A percentile compares a stretch with the other conserved stretches of the same genome.
Evolutionary conservation across 257 asterid genomes (phyloP).

Genomic region (Lycium barbarum): DNA sequence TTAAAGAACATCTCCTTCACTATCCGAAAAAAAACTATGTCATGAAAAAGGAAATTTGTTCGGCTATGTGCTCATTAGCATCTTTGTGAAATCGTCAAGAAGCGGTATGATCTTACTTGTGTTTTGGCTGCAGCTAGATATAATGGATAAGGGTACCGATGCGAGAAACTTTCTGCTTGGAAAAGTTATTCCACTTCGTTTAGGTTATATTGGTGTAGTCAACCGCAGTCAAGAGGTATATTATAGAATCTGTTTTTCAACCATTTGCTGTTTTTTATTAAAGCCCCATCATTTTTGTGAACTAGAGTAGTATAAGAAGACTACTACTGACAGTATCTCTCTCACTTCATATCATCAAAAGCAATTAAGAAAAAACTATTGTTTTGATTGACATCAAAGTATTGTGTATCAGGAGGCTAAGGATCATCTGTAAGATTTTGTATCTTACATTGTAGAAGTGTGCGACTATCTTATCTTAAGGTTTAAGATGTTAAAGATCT

Average conservation of each 20-base stretch:
- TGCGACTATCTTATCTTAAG: neutral
- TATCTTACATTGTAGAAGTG: neutral
- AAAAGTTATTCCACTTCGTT: slow-evolving; percentile 92
- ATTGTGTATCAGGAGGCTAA: neutral
- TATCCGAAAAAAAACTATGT: slow-evolving; percentile 10
- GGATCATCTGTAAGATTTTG: slow-evolving; percentile 6
- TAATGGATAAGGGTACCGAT: slow-evolving; percentile 98
- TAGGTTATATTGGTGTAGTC: slow-evolving; percentile 94
- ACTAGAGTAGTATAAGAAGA: neutral
- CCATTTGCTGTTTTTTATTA: neutral
- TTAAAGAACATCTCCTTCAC: slow-evolving; percentile 9
- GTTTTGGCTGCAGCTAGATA: slow-evolving; percentile 78
- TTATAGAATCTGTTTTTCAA: neutral
- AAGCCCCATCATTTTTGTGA: neutral
- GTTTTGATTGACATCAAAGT: slow-evolving; percentile 6
- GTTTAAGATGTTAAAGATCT: neutral
- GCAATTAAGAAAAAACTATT: neutral
- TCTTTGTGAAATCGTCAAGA: slow-evolving; percentile 1
- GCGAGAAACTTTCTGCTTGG: slow-evolving; percentile 93
- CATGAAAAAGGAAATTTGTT: slow-evolving; percentile 7
- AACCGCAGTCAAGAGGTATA: slow-evolving; percentile 97
- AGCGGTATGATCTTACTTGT: slow-evolving; percentile 23
- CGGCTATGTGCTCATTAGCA: neutral
- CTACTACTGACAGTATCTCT: neutral
- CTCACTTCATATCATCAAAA: neutral